Base-by-base conservation (phyloP, 768 basidiomycete genomes). In the Tylopilus sp. region DNA sequence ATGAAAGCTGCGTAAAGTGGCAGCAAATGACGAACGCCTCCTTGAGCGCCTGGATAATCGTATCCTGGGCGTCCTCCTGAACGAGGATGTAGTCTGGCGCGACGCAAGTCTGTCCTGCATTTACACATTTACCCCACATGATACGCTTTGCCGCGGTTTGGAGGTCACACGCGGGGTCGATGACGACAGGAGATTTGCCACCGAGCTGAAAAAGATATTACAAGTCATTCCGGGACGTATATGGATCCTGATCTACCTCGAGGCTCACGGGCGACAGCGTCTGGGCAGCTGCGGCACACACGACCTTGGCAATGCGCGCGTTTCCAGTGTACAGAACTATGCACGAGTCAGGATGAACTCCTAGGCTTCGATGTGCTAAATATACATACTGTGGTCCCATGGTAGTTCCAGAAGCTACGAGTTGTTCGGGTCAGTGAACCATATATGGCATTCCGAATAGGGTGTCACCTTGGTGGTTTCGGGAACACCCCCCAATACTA, bases 121-220 rank as follows among this genome's bases (percentile, higher is more conserved):
- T 94, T n/a, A 72, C 67, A 42, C 72, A 69, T 59, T 90, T 90
- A n/a, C 89, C 89, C 88, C 88, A 92, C 31, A 91, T 65, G 40
- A 94, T 74, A n/a, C 91, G 77, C 39, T 76, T 78, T 3, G 88
- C 87, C 0, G 84, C 76, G 5, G 75, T 69, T 50, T 82, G 74
- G 44, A 92, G 69, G 62, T 93, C 84, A 48, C 79, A 82, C 20
- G 72, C 75, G 0, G 86, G 76, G 65, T 91, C 87, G 40, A 94
- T 71, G 54, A 92, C 73, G 18, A 82, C 87, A 1, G 90, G 89
- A 1, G 79, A 83, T 66, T 91, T 90, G 22, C 89, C 85, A 62
- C 81, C 82, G 25, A 83, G 80, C 82, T 82, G 53, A 23, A 50
- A 51, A 15, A 18, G 42, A 8, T 0, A 25, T 56, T 39, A 41